These are phyloP conservation scores for Viola pubescens DNA, from an alignment of 441 rosid species.

Conservation along the genomic window DNA sequence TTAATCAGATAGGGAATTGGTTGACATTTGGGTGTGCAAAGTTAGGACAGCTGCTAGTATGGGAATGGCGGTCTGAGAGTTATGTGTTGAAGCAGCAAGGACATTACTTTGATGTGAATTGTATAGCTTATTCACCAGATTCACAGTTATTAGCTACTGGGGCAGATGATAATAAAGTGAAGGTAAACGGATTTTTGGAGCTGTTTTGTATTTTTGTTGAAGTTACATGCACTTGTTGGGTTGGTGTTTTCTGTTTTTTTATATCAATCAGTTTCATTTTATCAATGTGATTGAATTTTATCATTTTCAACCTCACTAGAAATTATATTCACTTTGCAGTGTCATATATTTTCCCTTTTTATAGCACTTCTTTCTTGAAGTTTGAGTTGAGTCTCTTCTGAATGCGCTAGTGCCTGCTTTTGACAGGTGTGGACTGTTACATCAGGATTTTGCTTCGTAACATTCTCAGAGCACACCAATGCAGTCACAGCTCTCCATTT, in stretches of 20 bases:
- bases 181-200: conserved; percentile 35
- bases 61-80: conserved; percentile 98
- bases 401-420: conserved; percentile 16
- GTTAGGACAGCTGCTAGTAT: conserved; percentile 85
- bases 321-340: not conserved
- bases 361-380: not conserved
- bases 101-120: conserved; percentile 87
- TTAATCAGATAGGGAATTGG: conserved; percentile 93
- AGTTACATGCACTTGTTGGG: not conserved
- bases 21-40: conserved; percentile 89
- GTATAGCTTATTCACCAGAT: conserved; percentile 87
- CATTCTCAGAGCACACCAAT: conserved; percentile 94
- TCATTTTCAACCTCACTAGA: not conserved
- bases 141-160: conserved; percentile 96
- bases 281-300: not conserved
- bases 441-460: conserved; percentile 92
- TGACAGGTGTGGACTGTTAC: conserved; percentile 90
- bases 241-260: too few species aligned
- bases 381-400: conserved; percentile 7
- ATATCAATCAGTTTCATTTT: too few species aligned
- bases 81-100: conserved; percentile 96
- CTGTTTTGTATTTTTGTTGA: not conserved
- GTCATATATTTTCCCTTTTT: conserved; percentile 1
- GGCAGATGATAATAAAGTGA: conserved; percentile 97
- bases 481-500: conserved; percentile 93